Evolutionary conservation across 2,329 filamentous ascomycete genomes (phyloP).

Genomic region (Neopestalotiopsis clavispora): DNA sequence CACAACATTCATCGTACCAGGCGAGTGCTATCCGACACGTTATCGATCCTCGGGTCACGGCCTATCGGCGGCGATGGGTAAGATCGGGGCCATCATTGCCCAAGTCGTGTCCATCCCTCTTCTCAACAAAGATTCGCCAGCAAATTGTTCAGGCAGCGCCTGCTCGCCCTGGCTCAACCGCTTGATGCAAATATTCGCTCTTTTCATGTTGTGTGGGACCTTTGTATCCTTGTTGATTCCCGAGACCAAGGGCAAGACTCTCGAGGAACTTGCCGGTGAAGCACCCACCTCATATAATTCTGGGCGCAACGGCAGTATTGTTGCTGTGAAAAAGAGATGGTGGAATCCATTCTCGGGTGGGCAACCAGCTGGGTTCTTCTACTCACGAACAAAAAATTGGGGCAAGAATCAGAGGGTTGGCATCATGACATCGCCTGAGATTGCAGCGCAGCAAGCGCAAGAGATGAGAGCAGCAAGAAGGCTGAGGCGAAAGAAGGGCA

Average conservation of each 20-base stretch:
- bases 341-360: constrained; percentile 57
- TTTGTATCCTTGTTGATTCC: constrained; percentile 75
- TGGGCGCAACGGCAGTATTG: constrained; percentile 55
- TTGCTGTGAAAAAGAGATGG: constrained; percentile 36
- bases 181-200: constrained; percentile 77
- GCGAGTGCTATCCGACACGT: constrained; percentile 68
- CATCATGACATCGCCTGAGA: constrained; percentile 50
- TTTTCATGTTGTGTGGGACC: constrained; percentile 79
- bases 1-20: constrained; percentile 68
- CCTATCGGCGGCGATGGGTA: constrained; percentile 68
- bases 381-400: constrained; percentile 40
- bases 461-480: constrained; percentile 26
- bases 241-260: constrained; percentile 75
- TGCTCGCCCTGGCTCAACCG: constrained; percentile 70
- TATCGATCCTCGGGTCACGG: constrained; percentile 69
- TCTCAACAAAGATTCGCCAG: constrained; percentile 58
- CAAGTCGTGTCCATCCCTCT: constrained; percentile 69
- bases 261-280: constrained; percentile 74
- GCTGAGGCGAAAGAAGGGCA: constrained; percentile 23
- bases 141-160: constrained; percentile 50
- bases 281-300: constrained; percentile 62
- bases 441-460: constrained; percentile 32
- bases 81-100: constrained; percentile 70
- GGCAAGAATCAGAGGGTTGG: constrained; percentile 38
- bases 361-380: constrained; percentile 55